Conservation (phyloP, 2,329 filamentous ascomycete species). For the Cyphellophora attinorum region DNA sequence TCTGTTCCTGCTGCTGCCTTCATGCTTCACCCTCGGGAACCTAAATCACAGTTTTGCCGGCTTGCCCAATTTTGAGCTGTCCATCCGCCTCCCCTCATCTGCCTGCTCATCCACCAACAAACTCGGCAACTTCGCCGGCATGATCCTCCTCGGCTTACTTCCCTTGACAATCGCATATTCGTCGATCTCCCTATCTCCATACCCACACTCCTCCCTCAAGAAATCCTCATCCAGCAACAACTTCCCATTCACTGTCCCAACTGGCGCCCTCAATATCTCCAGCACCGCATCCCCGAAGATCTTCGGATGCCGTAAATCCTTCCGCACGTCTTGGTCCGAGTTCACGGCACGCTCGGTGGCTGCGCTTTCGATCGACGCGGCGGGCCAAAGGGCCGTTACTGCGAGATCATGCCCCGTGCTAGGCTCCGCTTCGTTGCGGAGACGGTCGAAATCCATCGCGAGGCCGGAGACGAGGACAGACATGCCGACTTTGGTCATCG, state of each 20-base stretch:
- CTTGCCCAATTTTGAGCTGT: slow-evolving; percentile 45
- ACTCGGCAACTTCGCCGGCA: slow-evolving; percentile 62
- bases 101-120: slow-evolving; percentile 67
- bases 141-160: slow-evolving; percentile 59
- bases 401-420: slow-evolving; percentile 57
- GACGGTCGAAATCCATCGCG: slow-evolving; percentile 68
- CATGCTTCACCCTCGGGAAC: no score
- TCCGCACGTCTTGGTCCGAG: slow-evolving; percentile 31
- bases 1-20: no score
- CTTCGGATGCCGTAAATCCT: slow-evolving; percentile 57
- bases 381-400: slow-evolving; percentile 75
- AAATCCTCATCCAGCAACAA: slow-evolving; percentile 76
- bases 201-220: slow-evolving; percentile 48
- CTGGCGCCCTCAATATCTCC: slow-evolving; percentile 55
- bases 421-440: slow-evolving; percentile 50
- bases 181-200: slow-evolving; percentile 59
- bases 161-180: slow-evolving; percentile 63
- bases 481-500: slow-evolving; percentile 62
- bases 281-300: slow-evolving; percentile 76
- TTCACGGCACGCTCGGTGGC: slow-evolving; percentile 52
- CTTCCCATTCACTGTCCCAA: slow-evolving; percentile 57
- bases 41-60: no score
- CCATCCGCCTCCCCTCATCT: slow-evolving; percentile 64
- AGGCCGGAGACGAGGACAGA: slow-evolving; percentile 70
- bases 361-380: slow-evolving; percentile 63